Evolutionary conservation across 2,329 filamentous ascomycete genomes (phyloP).

Genomic region (Cladosporium colombiae): DNA sequence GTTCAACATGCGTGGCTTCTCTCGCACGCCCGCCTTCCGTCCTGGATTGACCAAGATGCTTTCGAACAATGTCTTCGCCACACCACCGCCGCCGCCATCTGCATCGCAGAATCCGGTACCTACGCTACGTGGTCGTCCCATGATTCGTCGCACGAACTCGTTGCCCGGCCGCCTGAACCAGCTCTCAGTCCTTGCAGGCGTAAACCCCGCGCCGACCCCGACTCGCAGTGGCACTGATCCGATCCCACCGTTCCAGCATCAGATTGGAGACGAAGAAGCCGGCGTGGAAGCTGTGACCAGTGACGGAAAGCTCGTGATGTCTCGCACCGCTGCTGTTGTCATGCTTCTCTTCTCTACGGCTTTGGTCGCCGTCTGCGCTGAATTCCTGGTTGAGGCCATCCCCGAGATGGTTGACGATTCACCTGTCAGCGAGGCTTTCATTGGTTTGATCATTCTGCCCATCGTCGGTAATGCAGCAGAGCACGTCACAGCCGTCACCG

Average conservation of each 20-base stretch:
- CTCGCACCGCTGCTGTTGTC: constrained; percentile 57
- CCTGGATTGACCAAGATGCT: constrained; percentile 66
- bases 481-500: constrained; percentile 77
- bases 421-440: constrained; percentile 68
- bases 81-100: constrained; percentile 37
- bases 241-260: constrained; percentile 33
- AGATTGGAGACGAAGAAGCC: constrained; percentile 10
- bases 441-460: constrained; percentile 76
- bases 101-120: background rate
- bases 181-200: background rate
- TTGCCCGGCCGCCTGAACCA: constrained; percentile 67
- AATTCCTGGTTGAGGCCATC: constrained; percentile 76
- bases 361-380: constrained; percentile 63
- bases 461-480: constrained; percentile 84
- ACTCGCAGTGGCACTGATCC: constrained; percentile 26
- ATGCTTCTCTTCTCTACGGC: constrained; percentile 57
- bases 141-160: constrained; percentile 70
- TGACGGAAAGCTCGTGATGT: constrained; percentile 49
- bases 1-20: constrained; percentile 50
- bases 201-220: constrained; percentile 25
- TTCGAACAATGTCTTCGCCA: constrained; percentile 68
- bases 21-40: constrained; percentile 45
- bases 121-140: constrained; percentile 24
- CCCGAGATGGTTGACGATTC: constrained; percentile 64
- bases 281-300: constrained; percentile 31